These are phyloP conservation scores for Inga leiocalycina DNA, from an alignment of 306 rosid genomes.

Conservation along the genomic window DNA sequence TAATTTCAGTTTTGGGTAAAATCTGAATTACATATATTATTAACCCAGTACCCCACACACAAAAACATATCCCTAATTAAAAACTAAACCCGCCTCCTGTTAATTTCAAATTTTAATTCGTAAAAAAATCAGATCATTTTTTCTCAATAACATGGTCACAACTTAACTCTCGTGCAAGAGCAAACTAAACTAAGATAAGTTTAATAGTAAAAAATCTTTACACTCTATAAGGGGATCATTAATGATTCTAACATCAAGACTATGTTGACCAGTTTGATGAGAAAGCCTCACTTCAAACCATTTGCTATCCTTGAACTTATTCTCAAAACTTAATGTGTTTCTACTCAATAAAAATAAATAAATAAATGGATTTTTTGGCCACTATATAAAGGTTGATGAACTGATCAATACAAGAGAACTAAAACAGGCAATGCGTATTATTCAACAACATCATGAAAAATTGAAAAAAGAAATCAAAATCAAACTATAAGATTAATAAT, in stretches of 20 bases:
- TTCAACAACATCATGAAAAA: not conserved
- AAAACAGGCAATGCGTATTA: not conserved
- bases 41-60: too few relatives aligned
- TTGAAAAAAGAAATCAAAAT: not conserved
- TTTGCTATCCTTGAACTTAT: not conserved
- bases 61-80: too few relatives aligned
- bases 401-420: not conserved
- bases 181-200: too few relatives aligned
- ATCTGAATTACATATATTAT: not conserved
- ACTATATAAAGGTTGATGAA: not conserved
- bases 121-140: too few relatives aligned
- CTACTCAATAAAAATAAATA: not conserved
- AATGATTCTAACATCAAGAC: too few relatives aligned
- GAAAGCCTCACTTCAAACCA: not conserved
- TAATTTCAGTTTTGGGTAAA: not conserved
- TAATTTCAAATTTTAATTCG: too few relatives aligned
- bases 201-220: too few relatives aligned
- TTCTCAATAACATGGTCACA: too few relatives aligned
- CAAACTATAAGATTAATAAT: not conserved
- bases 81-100: too few relatives aligned
- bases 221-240: too few relatives aligned
- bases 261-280: not conserved
- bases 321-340: not conserved
- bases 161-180: too few relatives aligned
- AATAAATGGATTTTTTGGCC: not conserved